These are phyloP conservation scores for Ogataea ganodermae DNA, from an alignment of 805 yeast species.

Conservation along the genomic window DNA sequence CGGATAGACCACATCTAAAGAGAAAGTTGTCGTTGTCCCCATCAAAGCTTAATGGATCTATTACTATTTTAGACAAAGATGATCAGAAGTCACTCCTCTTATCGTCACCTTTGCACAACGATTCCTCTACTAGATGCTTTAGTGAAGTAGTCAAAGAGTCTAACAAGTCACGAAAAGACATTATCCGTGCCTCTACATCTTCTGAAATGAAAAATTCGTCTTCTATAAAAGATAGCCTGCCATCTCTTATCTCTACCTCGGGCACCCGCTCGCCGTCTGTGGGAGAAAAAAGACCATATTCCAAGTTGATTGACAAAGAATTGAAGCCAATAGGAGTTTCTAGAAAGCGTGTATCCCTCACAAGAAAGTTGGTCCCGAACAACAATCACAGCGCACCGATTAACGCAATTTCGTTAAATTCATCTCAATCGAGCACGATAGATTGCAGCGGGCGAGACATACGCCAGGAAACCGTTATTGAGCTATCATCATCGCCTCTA, in stretches of 20 bases:
- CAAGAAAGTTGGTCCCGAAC: conserved; percentile 5
- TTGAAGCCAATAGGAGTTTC: not conserved
- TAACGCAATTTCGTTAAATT: conserved; percentile 1
- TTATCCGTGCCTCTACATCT: not conserved
- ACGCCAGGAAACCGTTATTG: not conserved
- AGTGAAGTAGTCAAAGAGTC: not conserved
- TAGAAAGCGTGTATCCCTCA: not conserved
- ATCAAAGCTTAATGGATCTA: not conserved
- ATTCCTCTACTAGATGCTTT: not conserved
- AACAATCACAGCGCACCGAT: not conserved
- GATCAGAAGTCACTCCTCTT: not conserved
- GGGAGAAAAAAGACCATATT: not conserved
- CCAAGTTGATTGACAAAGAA: not conserved
- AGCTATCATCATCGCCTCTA: conserved; percentile 6
- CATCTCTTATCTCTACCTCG: not conserved
- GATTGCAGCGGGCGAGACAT: not conserved
- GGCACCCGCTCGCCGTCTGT: not conserved
- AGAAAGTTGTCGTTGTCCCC: not conserved
- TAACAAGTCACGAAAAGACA: not conserved
- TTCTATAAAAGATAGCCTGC: not conserved
- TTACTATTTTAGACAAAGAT: not conserved
- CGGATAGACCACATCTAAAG: not conserved
- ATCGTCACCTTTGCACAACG: not conserved
- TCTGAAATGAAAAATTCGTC: not conserved
- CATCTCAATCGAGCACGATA: conserved; percentile 2